Conservation (phyloP, 345 rosid genomes). For the Brassica juncea region DNA sequence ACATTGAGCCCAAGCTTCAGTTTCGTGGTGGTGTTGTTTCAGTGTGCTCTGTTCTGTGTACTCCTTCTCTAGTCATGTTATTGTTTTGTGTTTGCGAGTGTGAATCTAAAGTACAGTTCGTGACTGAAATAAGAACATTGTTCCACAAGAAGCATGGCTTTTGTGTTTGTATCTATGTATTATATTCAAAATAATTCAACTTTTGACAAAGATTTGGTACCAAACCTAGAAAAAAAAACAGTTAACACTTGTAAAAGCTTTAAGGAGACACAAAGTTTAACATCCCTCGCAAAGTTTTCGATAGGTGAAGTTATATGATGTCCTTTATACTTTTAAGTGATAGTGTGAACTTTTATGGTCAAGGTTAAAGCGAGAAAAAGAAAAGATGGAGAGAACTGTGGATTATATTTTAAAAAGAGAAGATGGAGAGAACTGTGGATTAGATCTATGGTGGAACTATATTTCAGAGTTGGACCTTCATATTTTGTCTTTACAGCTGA, state of each 20-base stretch:
- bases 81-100: conserved; percentile 12
- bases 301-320: neutral
- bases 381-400: no score
- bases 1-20: conserved; percentile 41
- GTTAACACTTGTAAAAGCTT: neutral
- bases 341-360: neutral
- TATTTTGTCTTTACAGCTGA: no score
- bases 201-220: conserved; percentile 1
- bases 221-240: neutral
- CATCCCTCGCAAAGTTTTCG: neutral
- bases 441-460: no score
- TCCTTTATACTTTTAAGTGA: neutral
- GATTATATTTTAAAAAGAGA: no score
- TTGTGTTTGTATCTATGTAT: neutral
- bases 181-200: neutral
- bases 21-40: conserved; percentile 33
- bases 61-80: conserved; percentile 37
- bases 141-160: conserved; percentile 22
- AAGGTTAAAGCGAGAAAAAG: neutral
- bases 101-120: conserved; percentile 31
- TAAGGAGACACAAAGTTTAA: neutral
- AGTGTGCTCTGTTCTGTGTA: conserved; percentile 41
- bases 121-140: conserved; percentile 20
- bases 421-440: no score
- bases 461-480: no score